These are phyloP conservation scores for Gossypium stocksii DNA, from an alignment of 345 rosid species.

Conservation along the genomic window DNA sequence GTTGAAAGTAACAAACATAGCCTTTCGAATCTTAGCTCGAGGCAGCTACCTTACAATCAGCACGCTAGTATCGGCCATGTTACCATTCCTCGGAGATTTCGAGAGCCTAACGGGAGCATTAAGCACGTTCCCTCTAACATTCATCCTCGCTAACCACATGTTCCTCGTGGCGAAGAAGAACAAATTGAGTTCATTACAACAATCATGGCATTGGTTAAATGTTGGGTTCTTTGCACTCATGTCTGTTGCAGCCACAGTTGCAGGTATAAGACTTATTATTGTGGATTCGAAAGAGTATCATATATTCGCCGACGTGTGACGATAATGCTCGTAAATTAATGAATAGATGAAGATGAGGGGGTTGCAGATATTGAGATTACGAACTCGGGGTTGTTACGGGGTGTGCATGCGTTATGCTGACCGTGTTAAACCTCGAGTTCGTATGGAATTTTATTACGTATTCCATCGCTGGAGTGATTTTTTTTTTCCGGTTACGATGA, in stretches of 20 bases:
- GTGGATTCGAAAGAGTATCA: constrained; percentile 72
- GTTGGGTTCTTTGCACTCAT: constrained; percentile 53
- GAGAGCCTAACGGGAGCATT: constrained; percentile 88
- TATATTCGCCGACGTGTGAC: constrained; percentile 72
- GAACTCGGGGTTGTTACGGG: neutral
- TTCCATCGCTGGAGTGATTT: neutral
- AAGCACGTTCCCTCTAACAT: constrained; percentile 85
- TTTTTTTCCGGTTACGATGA: neutral
- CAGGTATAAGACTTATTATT: constrained; percentile 69
- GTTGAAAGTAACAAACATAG: constrained; percentile 43
- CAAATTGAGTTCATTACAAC: constrained; percentile 43
- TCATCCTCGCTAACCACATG: constrained; percentile 91
- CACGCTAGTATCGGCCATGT: constrained; percentile 67
- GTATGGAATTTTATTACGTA: too few species aligned
- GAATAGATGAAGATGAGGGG: neutral
- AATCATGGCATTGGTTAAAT: constrained; percentile 87
- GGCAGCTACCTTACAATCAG: constrained; percentile 69
- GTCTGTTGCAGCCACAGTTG: constrained; percentile 65
- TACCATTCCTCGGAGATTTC: constrained; percentile 92
- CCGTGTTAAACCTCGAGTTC: too few species aligned
- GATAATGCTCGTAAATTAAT: neutral
- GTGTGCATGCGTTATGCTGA: too few species aligned
- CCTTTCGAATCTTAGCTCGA: constrained; percentile 57
- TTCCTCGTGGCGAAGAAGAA: constrained; percentile 54
- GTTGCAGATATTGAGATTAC: neutral